Percentiles rank a stretch among this genome's conserved stretches.
These are phyloP conservation scores for Myriosclerotinia scirpicola DNA, from an alignment of 2,329 filamentous ascomycete species.

Conservation along the genomic window DNA sequence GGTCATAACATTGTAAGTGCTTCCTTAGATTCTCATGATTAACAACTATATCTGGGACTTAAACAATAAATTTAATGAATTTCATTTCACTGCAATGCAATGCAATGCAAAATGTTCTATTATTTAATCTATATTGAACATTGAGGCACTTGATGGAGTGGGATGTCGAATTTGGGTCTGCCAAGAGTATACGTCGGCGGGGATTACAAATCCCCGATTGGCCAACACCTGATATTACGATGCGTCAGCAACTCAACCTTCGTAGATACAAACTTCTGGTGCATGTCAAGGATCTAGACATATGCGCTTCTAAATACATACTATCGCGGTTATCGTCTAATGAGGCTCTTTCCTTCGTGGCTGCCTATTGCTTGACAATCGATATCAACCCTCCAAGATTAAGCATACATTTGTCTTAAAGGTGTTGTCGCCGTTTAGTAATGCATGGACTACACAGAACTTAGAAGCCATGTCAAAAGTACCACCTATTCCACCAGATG, in stretches of 20 bases:
- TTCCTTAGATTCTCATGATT: no score
- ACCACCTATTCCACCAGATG: neutral
- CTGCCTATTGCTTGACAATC: slow-evolving; percentile 1
- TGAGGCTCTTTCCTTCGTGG: neutral
- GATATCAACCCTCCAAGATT: neutral
- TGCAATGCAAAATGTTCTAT: no score
- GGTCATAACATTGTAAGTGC: neutral
- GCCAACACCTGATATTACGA: neutral
- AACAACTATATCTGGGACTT: neutral
- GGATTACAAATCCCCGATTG: neutral
- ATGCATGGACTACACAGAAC: no score
- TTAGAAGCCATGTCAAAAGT: neutral
- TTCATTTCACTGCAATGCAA: no score
- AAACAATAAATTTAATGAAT: neutral
- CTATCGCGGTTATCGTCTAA: neutral
- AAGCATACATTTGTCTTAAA: neutral
- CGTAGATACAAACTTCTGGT: neutral
- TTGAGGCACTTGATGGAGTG: neutral
- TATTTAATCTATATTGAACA: neutral
- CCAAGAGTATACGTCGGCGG: no score
- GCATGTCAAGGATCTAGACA: neutral
- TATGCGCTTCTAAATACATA: neutral
- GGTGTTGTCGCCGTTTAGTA: neutral
- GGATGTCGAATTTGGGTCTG: no score
- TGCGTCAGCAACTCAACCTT: neutral